Evolutionary conservation across 129 eudicot species (phyloP).

Genomic region (Solidago caesia): DNA sequence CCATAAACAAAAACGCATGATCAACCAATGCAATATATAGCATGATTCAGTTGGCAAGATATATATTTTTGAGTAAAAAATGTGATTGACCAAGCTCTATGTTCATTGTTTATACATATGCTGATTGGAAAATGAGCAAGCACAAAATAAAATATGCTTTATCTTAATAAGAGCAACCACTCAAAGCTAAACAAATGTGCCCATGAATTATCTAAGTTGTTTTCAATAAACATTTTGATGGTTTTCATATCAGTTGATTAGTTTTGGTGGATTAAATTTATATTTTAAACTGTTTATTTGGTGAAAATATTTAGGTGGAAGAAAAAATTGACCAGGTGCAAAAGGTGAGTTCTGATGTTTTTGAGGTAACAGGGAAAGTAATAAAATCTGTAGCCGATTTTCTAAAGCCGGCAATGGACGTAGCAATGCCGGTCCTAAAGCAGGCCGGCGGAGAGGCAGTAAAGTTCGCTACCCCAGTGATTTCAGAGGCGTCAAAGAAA

Average conservation of each 20-base stretch:
- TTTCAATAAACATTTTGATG: background rate
- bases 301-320: slow-evolving; percentile 59
- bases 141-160: too few relatives aligned
- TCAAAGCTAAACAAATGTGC: too few relatives aligned
- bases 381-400: slow-evolving; percentile 50
- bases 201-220: background rate
- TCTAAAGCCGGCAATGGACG: slow-evolving; percentile 71
- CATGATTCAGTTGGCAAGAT: too few relatives aligned
- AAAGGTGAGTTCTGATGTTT: slow-evolving; percentile 56
- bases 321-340: slow-evolving; percentile 72
- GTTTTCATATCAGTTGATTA: background rate
- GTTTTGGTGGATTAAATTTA: background rate
- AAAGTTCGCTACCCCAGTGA: slow-evolving; percentile 70
- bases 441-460: slow-evolving; percentile 80
- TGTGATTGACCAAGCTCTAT: too few relatives aligned
- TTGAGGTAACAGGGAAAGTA: slow-evolving; percentile 43
- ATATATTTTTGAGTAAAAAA: too few relatives aligned
- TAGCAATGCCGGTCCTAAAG: slow-evolving; percentile 72
- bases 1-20: too few relatives aligned
- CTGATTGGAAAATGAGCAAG: too few relatives aligned
- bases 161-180: too few relatives aligned
- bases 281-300: slow-evolving; percentile 11
- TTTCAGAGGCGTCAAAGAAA: slow-evolving; percentile 78
- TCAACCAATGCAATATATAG: too few relatives aligned
- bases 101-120: too few relatives aligned